A percentile compares a stretch with the other conserved stretches of the same genome.
phyloP scores from a whole-genome alignment of 164 flowering plant genomes.

The Umbellularia californica region DNA sequence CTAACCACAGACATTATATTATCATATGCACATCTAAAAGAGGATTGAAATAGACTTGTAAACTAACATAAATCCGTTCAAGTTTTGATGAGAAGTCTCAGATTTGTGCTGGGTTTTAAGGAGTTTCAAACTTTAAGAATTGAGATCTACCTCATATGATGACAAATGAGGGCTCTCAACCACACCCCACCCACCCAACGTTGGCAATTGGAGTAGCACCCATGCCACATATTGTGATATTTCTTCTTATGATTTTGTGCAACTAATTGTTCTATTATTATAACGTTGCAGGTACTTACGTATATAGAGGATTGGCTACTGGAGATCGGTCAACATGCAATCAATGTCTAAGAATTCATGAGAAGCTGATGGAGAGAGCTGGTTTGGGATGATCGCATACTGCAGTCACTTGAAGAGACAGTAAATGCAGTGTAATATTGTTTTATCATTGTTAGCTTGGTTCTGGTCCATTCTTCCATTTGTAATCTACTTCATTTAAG shows the following conservation, averaged over 20 bases:
- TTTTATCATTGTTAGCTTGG: background rate
- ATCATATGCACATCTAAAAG: too few species aligned
- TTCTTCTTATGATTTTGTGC: too few species aligned
- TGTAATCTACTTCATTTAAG: background rate
- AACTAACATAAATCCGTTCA: too few species aligned
- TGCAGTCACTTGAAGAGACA: slow-evolving; percentile 69
- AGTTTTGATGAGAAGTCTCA: too few species aligned
- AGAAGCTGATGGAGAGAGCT: slow-evolving; percentile 20
- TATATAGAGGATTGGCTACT: slow-evolving; percentile 83
- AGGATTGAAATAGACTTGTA: too few species aligned
- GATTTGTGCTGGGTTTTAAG: too few species aligned
- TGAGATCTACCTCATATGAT: too few species aligned
- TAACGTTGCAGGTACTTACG: slow-evolving; percentile 61
- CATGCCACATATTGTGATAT: background rate
- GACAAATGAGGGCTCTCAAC: too few species aligned
- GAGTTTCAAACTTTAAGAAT: too few species aligned
- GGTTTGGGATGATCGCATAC: slow-evolving; percentile 40
- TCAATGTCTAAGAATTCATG: slow-evolving; percentile 89
- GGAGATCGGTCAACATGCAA: slow-evolving; percentile 97
- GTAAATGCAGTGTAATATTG: slow-evolving; percentile 62
- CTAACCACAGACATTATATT: too few species aligned
- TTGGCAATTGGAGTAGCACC: background rate
- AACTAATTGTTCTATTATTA: too few species aligned
- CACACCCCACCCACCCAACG: too few species aligned
- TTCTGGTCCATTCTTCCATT: background rate